phyloP scores from a whole-genome alignment of 352 stramenopile species.

The Globisporangium middletonii region DNA sequence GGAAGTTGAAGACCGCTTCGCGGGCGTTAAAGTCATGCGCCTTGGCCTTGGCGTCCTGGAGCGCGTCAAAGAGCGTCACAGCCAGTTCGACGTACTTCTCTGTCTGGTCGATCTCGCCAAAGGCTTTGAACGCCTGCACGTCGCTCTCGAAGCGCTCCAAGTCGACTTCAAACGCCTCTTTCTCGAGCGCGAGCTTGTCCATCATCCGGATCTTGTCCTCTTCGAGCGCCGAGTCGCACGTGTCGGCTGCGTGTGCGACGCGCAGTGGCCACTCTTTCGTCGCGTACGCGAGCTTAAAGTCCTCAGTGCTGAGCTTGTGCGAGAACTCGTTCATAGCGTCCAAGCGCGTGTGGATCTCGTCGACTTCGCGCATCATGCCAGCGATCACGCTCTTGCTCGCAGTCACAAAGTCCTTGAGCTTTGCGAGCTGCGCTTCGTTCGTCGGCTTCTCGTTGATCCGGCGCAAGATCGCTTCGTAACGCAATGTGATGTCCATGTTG shows the following conservation, averaged over 20 bases:
- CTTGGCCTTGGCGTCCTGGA: conserved; percentile 89
- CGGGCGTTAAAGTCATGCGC: conserved; percentile 90
- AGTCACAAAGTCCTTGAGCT: conserved; percentile 86
- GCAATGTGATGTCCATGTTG: conserved; percentile 85
- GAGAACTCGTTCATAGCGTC: conserved; percentile 76
- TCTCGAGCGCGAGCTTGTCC: conserved; percentile 90
- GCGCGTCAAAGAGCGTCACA: conserved; percentile 81
- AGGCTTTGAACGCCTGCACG: conserved; percentile 81
- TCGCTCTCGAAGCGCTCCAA: conserved; percentile 88
- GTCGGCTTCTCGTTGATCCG: conserved; percentile 90
- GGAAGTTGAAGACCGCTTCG: conserved; percentile 92
- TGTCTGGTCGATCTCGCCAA: conserved; percentile 85
- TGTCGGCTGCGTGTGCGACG: conserved; percentile 73
- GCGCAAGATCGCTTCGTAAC: conserved; percentile 85
- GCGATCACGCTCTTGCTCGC: conserved; percentile 76
- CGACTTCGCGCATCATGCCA: conserved; percentile 71
- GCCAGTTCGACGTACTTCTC: conserved; percentile 89
- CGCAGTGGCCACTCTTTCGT: conserved; percentile 87
- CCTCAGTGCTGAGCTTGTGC: conserved; percentile 82
- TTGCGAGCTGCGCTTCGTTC: conserved; percentile 89
- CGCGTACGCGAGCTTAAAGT: conserved; percentile 85
- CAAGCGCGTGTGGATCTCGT: conserved; percentile 65
- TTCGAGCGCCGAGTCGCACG: conserved; percentile 85
- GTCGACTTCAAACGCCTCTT: conserved; percentile 81
- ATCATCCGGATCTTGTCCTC: conserved; percentile 94